Base-by-base conservation (phyloP, 805 yeast genomes). In the Hanseniaspora taiwanica region DNA sequence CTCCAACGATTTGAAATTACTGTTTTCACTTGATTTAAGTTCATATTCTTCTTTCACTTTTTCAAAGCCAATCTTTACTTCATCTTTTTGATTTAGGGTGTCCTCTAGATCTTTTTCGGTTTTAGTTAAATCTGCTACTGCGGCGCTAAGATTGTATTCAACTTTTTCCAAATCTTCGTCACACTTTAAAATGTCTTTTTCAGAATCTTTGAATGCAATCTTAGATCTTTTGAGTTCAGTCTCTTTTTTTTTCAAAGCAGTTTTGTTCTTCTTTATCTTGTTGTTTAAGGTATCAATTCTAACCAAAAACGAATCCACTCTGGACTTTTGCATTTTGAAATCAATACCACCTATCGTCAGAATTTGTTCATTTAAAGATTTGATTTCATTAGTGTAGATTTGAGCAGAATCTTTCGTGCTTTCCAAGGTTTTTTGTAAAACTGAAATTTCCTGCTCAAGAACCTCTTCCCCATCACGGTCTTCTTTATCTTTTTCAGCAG, bases 301-400 rank as follows among this genome's bases (percentile, higher is more conserved):
- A 49, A 81, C 82, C 34, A 66, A 64, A 25, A 81, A 65, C 1
- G 93, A 80, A 49, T 77, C 86, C 7, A 91, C 95, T 52, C 76
- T 81, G 1, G 93, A 73, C 45, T 76, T 80, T 51, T 86, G 96
- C 44, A 81, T 57, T 42, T 83, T 75, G 46, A 91, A 65, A 45
- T 76, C 76, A 7, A 82, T 78, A 44, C 99, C 99, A 40, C 99
- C 99, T 40, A 84, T 79, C 38, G 81, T 78, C 82, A 87, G 75
- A 31, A 91, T 84, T 52, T 77, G 71, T 42, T 78, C 82, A 48
- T 85, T 87, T 3, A 87, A 60, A 0, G 49, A 65, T 10, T 68
- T 65, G 32, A 91, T 81, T 42, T 71, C 65, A 6, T 58, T 44
- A 10, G 52, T 53, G 33, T 73, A 58, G 24, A 69, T 74, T 21